Conservation (phyloP, 2,329 filamentous ascomycete species). For the Aspergillus sp. region DNA sequence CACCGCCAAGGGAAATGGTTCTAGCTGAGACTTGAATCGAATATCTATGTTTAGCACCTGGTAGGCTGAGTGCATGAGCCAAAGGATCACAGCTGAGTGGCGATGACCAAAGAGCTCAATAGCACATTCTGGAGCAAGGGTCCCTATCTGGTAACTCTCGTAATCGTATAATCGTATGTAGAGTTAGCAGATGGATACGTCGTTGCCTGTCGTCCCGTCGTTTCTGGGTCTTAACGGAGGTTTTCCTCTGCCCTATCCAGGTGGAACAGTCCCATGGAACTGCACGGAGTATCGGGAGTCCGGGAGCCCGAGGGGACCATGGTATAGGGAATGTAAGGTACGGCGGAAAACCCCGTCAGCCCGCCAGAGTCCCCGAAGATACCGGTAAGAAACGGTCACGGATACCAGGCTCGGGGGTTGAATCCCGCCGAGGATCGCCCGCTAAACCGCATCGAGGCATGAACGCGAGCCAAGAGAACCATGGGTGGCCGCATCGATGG, state of each 20-base stretch:
- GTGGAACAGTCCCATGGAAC: background rate
- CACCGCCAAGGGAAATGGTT: too few species aligned
- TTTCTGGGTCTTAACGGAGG: background rate
- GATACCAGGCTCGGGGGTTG: background rate
- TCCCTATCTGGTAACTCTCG: too few species aligned
- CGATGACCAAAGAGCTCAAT: too few species aligned
- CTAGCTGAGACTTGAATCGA: too few species aligned
- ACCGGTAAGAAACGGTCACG: background rate
- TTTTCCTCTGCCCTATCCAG: background rate
- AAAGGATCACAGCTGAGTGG: too few species aligned
- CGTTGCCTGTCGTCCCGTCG: background rate
- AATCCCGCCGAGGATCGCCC: constrained; percentile 3
- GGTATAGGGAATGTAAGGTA: background rate
- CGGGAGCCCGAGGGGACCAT: background rate
- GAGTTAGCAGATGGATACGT: background rate
- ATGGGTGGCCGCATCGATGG: constrained; percentile 1
- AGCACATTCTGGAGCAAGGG: too few species aligned
- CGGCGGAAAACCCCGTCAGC: background rate
- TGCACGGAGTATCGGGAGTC: background rate
- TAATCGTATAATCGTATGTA: too few species aligned
- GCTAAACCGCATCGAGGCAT: constrained; percentile 1
- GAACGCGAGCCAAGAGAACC: background rate
- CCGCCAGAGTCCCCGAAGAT: background rate
- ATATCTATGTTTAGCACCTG: too few species aligned
- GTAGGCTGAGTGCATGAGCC: too few species aligned